Conservation (phyloP, 1,284 basidiomycete species). For the Trichosporon asahii region DNA sequence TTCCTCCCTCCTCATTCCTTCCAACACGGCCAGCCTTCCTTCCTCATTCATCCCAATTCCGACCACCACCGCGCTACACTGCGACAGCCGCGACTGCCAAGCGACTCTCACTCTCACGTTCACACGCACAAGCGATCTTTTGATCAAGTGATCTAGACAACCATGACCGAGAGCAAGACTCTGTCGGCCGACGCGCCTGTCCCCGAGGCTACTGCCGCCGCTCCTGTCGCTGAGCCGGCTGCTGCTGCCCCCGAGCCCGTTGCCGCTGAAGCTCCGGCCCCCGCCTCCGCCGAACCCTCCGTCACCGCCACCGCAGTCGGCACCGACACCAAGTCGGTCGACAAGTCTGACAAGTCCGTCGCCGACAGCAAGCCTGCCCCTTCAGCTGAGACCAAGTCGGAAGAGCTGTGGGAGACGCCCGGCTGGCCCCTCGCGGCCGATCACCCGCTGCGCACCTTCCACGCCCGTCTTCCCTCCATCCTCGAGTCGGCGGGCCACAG, state of each 20-base stretch:
- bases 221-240: neutral
- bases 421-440: constrained; percentile 25
- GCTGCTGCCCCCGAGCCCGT: neutral
- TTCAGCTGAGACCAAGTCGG: neutral
- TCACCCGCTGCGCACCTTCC: constrained; percentile 25
- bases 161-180: neutral
- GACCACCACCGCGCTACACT: too few relatives aligned
- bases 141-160: neutral
- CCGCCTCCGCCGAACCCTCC: neutral
- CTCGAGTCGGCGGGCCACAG: constrained; percentile 23
- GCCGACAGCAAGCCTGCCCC: neutral
- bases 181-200: neutral
- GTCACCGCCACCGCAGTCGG: neutral
- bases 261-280: neutral
- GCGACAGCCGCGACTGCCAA: neutral
- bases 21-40: too few relatives aligned
- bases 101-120: neutral
- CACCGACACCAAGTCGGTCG: neutral
- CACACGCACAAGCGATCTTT: neutral
- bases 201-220: neutral
- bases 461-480: constrained; percentile 22
- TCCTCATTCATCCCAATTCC: too few relatives aligned
- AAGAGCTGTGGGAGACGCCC: neutral
- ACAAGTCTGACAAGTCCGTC: neutral
- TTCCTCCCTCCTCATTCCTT: neutral